Conservation (phyloP, 2,329 filamentous ascomycete genomes). For the Dactylellina cionopaga region DNA sequence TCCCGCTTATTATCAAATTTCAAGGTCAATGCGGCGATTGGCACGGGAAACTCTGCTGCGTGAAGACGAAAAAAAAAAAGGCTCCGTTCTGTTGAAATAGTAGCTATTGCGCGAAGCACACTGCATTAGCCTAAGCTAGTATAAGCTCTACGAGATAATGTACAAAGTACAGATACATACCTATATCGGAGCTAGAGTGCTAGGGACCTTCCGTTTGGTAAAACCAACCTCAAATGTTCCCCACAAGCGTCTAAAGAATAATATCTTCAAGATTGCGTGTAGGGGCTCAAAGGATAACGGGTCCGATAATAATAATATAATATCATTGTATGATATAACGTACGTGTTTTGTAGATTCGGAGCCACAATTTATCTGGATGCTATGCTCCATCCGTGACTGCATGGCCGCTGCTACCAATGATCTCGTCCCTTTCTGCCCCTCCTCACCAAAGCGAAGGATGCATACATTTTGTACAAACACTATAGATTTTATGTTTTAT, state of each 20-base stretch:
- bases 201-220: too few relatives aligned
- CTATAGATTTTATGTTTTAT: too few relatives aligned
- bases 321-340: conserved; percentile 20
- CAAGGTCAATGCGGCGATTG: conserved; percentile 50
- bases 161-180: conserved; percentile 31
- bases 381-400: too few relatives aligned
- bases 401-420: conserved; percentile 6
- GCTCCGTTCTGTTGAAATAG: conserved; percentile 25
- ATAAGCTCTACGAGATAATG: too few relatives aligned
- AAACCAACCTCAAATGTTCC: too few relatives aligned
- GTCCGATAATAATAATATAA: conserved; percentile 18
- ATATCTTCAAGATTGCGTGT: conserved; percentile 36
- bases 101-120: conserved; percentile 36
- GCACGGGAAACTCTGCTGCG: conserved; percentile 12
- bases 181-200: background rate
- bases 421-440: conserved; percentile 10
- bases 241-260: conserved; percentile 28
- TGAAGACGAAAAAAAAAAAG: conserved; percentile 15
- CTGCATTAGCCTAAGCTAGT: conserved; percentile 19
- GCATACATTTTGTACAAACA: too few relatives aligned
- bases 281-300: conserved; percentile 31
- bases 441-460: conserved; percentile 20
- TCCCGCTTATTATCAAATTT: conserved; percentile 22
- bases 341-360: too few relatives aligned
- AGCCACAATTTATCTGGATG: too few relatives aligned